Evolutionary conservation across 2,329 filamentous ascomycete species (phyloP).

Genomic region (Parasarocladium wereldwijsianum): DNA sequence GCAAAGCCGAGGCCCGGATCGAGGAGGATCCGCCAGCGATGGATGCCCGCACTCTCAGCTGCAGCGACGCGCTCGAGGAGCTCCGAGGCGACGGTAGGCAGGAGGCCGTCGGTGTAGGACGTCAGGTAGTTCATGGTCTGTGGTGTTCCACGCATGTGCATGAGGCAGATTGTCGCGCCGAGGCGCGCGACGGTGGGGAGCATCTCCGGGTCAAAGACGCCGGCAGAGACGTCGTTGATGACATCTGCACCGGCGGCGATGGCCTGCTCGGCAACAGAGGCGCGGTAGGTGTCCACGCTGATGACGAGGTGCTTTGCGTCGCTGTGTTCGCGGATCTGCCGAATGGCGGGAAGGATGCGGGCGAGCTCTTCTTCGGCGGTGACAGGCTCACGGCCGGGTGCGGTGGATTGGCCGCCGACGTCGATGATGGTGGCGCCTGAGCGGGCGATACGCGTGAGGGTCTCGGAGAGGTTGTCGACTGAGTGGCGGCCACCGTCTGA

Average conservation of each 20-base stretch:
- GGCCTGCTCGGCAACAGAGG: constrained; percentile 63
- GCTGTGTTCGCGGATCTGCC: constrained; percentile 50
- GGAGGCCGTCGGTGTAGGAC: constrained; percentile 48
- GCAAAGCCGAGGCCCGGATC: constrained; percentile 93
- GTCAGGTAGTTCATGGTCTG: constrained; percentile 62
- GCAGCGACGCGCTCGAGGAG: constrained; percentile 54
- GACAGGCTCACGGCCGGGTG: constrained; percentile 58
- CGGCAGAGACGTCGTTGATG: constrained; percentile 88
- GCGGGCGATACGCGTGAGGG: constrained; percentile 46
- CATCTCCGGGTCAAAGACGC: constrained; percentile 67
- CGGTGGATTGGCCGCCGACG: constrained; percentile 84
- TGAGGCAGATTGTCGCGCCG: constrained; percentile 66
- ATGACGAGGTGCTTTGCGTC: constrained; percentile 52
- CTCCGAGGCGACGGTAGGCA: constrained; percentile 51
- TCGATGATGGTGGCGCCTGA: constrained; percentile 76
- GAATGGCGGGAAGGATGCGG: constrained; percentile 68
- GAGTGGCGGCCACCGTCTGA: constrained; percentile 68
- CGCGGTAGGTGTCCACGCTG: constrained; percentile 87
- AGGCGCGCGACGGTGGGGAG: constrained; percentile 63
- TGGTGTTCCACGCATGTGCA: constrained; percentile 89
- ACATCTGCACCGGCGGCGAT: constrained; percentile 73
- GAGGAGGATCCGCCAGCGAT: constrained; percentile 86
- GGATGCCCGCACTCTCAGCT: constrained; percentile 67
- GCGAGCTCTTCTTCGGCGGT: constrained; percentile 57
- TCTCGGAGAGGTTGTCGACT: constrained; percentile 37